Base-by-base conservation (phyloP, 1,139 yeast genomes). In the Pichia sp. region DNA sequence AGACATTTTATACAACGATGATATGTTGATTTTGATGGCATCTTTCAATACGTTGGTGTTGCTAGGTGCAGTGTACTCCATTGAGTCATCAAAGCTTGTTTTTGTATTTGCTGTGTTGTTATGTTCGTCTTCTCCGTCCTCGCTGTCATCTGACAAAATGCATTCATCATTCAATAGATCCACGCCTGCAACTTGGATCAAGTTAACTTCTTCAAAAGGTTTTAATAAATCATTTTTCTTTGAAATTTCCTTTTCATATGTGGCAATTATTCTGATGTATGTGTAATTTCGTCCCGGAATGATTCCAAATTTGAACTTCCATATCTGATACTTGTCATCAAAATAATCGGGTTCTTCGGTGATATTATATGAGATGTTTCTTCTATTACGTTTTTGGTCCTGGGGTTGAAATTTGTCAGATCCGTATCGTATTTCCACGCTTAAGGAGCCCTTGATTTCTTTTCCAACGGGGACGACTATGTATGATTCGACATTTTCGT, bases 1-100 rank as follows among this genome's bases (percentile, higher is more conserved):
- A 50, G 79, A 71, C 55, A 85, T 72, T 36, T 79, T 78, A 42
- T 79, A 65, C 0, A 80, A 70, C 2, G 82, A 75, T 22, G 70
- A 68, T 1, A 78, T 75, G 1, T 78, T 73, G 5, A 77, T 50
- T 3, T 53, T 42, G 12, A 46, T 34, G 4, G 50, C 45, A 4
- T 39, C 18, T 15, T 50, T 42, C 7, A 50, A 15, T 17, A 19
- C 8, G 15, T 27, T 12, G 10, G 15, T 24, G 18, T 46, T 50
- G 4, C 41, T 14, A n/a, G n/a, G n/a, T 20, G 11, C 19, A 11
- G 17, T 28, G 18, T 12, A 15, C 8, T n/a, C 20, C 19, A 24
- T 24, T 24, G 27, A 24, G 10, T 24, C 27, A 24, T 24, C 10
- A 24, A 8, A 24, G 10, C 27, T 24, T 24, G 27, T 24, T 8